Conservation (phyloP, 345 rosid genomes). For the Schrenkiella parvula region DNA sequence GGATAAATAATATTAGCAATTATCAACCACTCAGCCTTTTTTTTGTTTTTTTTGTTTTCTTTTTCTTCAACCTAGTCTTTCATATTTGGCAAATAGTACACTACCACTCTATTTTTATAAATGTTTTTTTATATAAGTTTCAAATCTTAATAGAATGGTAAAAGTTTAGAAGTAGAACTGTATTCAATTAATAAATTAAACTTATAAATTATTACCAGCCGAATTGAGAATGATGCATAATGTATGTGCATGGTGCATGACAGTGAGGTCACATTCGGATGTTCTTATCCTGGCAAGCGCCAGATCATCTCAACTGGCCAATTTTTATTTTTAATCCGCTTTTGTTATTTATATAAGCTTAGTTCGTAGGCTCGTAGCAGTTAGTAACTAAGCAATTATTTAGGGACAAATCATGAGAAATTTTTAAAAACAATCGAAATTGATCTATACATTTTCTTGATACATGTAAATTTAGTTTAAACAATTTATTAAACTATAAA, state of each 20-base stretch:
- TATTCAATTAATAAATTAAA: no score
- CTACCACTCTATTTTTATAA: not conserved
- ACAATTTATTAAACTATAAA: not conserved
- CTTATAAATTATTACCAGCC: no score
- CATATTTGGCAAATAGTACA: not conserved
- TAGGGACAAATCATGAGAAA: not conserved
- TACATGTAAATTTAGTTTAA: not conserved
- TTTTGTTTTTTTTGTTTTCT: no score
- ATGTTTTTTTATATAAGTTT: not conserved
- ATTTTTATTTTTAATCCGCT: not conserved
- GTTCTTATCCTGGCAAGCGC: not conserved
- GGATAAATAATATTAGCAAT: not conserved
- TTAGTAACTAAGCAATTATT: conserved; percentile 1
- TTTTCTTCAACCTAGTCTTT: not conserved
- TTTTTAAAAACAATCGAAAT: not conserved
- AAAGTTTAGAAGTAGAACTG: no score
- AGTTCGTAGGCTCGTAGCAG: not conserved
- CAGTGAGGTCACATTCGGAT: not conserved
- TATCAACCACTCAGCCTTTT: not conserved
- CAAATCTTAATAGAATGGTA: not conserved
- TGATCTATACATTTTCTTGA: not conserved
- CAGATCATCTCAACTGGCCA: conserved; percentile 11
- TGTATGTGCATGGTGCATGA: not conserved
- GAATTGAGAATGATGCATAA: not conserved
- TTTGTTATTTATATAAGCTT: not conserved